Conservation (phyloP, 148 eudicot species). For the Spergularia bocconei region DNA sequence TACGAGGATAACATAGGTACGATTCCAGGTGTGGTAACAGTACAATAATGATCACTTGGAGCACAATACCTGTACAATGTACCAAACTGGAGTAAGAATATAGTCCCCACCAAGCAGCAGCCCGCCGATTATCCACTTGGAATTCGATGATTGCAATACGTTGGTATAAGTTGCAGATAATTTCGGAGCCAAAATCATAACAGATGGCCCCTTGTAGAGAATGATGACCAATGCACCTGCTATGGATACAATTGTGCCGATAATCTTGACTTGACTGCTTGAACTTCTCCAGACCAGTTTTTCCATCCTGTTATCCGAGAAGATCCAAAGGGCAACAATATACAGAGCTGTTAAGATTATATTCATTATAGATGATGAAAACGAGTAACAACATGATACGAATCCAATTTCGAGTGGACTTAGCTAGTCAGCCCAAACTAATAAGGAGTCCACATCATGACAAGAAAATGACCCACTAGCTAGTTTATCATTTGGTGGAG, state of each 20-base stretch:
- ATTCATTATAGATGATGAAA: neutral
- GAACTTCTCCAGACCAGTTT: slow-evolving; percentile 50
- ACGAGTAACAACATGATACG: too few species aligned
- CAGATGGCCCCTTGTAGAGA: slow-evolving; percentile 53
- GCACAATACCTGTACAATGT: slow-evolving; percentile 66
- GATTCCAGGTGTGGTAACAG: too few species aligned
- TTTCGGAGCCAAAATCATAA: slow-evolving; percentile 24
- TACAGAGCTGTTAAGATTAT: neutral
- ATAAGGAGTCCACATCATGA: too few species aligned
- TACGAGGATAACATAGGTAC: too few species aligned
- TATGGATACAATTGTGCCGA: slow-evolving; percentile 63
- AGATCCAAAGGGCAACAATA: neutral
- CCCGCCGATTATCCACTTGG: slow-evolving; percentile 59
- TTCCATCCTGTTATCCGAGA: slow-evolving; percentile 48
- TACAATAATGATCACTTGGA: too few species aligned
- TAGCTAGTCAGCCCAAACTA: too few species aligned
- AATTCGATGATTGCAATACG: slow-evolving; percentile 24
- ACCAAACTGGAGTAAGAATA: slow-evolving; percentile 73
- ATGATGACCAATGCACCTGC: slow-evolving; percentile 63
- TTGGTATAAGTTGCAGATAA: slow-evolving; percentile 19
- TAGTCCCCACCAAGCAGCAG: slow-evolving; percentile 59
- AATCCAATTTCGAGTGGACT: too few species aligned
- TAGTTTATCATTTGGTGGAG: too few species aligned
- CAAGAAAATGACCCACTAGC: too few species aligned
- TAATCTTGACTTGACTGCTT: slow-evolving; percentile 58